phyloP scores from a whole-genome alignment of 176 grass and related monocot genomes.

The Otatea glauca region DNA sequence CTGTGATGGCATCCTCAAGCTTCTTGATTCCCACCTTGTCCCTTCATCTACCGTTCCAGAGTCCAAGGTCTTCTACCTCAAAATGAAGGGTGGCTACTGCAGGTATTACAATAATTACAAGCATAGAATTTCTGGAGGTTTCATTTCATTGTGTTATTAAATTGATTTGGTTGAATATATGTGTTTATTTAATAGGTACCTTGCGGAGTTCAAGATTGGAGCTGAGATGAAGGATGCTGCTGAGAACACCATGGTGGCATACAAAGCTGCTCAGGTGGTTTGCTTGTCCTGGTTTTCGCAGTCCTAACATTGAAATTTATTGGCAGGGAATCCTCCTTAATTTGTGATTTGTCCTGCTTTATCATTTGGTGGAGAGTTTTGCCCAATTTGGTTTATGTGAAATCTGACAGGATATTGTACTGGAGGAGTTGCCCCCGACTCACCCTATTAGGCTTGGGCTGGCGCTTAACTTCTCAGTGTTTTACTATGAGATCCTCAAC shows the following conservation, averaged over 20 bases:
- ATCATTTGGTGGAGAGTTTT: background rate
- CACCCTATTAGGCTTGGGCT: constrained; percentile 61
- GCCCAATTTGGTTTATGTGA: constrained; percentile 27
- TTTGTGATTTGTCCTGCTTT: background rate
- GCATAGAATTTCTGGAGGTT: background rate
- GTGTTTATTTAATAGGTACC: constrained; percentile 44
- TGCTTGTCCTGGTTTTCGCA: background rate
- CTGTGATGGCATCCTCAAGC: constrained; percentile 58
- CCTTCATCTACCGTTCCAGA: constrained; percentile 42
- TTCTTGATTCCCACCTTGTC: constrained; percentile 55
- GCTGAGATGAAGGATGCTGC: constrained; percentile 59
- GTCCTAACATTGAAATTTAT: constrained; percentile 7
- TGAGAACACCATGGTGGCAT: constrained; percentile 59
- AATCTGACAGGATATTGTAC: constrained; percentile 51
- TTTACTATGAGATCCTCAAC: constrained; percentile 60
- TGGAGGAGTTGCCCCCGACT: constrained; percentile 43
- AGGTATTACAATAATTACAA: constrained; percentile 29
- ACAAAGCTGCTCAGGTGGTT: constrained; percentile 56
- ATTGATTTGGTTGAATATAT: constrained; percentile 22
- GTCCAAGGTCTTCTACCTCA: constrained; percentile 64
- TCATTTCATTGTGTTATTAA: background rate
- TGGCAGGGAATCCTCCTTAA: background rate
- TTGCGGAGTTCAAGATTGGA: constrained; percentile 53
- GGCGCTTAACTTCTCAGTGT: constrained; percentile 59
- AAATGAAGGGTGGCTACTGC: constrained; percentile 58